phyloP scores from a whole-genome alignment of 2,329 filamentous ascomycete species.

The Aspergillus persii region DNA sequence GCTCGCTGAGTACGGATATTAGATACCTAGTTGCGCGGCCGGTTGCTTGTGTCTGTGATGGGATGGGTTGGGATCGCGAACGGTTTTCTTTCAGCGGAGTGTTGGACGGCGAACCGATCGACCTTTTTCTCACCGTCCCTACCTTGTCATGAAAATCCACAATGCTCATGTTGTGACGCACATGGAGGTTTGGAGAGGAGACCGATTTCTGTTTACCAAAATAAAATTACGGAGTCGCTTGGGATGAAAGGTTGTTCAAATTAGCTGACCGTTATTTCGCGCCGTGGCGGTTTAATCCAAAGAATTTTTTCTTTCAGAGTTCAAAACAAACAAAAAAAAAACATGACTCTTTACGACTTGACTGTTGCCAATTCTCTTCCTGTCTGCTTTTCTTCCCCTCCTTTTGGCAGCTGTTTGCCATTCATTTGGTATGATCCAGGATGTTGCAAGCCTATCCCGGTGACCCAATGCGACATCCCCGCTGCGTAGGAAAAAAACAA shows the following conservation, averaged over 20 bases:
- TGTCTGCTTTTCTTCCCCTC: background rate
- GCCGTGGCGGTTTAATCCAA: conserved; percentile 45
- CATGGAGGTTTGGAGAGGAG: conserved; percentile 30
- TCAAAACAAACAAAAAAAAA: conserved; percentile 24
- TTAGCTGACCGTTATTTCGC: conserved; percentile 42
- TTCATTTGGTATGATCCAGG: background rate
- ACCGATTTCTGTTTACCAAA: conserved; percentile 34
- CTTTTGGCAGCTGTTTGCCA: background rate
- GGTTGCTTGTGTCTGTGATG: conserved; percentile 42
- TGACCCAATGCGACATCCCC: background rate
- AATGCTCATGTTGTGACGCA: conserved; percentile 35
- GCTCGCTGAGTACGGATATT: conserved; percentile 90
- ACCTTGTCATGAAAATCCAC: conserved; percentile 36
- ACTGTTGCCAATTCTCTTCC: conserved; percentile 2
- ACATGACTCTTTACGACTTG: conserved; percentile 24
- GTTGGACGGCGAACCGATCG: conserved; percentile 40
- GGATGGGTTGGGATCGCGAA: conserved; percentile 40
- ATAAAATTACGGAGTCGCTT: conserved; percentile 39
- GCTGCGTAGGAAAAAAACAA: background rate
- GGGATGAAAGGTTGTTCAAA: conserved; percentile 44
- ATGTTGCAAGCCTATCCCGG: background rate
- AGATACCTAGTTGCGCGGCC: conserved; percentile 49
- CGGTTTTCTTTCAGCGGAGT: conserved; percentile 40
- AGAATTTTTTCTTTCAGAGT: conserved; percentile 37
- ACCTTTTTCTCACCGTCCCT: conserved; percentile 36